Base-by-base conservation (phyloP, 176 grass and related monocot species). In the Coix lacrymajobi region DNA sequence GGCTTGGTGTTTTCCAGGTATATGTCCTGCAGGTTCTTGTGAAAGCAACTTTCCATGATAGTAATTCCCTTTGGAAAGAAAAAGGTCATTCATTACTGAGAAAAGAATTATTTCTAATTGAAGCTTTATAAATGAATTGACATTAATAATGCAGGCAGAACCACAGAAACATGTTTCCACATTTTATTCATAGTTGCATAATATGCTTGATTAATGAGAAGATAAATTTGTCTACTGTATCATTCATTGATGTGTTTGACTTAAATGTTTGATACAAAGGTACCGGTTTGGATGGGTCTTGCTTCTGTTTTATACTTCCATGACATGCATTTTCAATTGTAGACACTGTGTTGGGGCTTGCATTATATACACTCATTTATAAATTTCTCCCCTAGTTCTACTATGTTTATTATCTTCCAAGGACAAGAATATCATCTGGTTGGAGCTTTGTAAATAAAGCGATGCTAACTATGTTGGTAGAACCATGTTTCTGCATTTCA, bases 1-100 rank as follows among this genome's bases (percentile, higher is more conserved):
- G 84, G 65, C 91, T 98, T 3, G 96, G 96, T 22, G 83, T 98
- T 76, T 98, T 98, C 34, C 96, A 96, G 89, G 96, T 95, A 93
- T 79, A 37, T 56, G 69, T 85, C 16, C n/a, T 17, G 44, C 17
- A n/a, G 44, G 4, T 72, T 67, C 54, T 71, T 77, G 54, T 71
- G 77, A 56, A 69, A 29, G 8, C 80, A 62, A 11, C 68, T 85
- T 71, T 31, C 16, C 6, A 30, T 81, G 76, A 43, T 62, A 62
- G 12, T 66, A n/a, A n/a, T 78, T 8, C 6, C 1, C 0, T 77
- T 65, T 4, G 49, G 60, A 8, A 49, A 52, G n/a, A 11, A 14
- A 56, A 25, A 8, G 4, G 13, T 66, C 57, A 60, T 26, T 39
- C 0, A 2, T 22, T 54, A 34, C 31, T 0, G 32, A 22, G 57